A percentile compares a stretch with the other conserved stretches of the same genome.
phyloP scores from a whole-genome alignment of 1,284 basidiomycete genomes.

The Pascua sp. region DNA sequence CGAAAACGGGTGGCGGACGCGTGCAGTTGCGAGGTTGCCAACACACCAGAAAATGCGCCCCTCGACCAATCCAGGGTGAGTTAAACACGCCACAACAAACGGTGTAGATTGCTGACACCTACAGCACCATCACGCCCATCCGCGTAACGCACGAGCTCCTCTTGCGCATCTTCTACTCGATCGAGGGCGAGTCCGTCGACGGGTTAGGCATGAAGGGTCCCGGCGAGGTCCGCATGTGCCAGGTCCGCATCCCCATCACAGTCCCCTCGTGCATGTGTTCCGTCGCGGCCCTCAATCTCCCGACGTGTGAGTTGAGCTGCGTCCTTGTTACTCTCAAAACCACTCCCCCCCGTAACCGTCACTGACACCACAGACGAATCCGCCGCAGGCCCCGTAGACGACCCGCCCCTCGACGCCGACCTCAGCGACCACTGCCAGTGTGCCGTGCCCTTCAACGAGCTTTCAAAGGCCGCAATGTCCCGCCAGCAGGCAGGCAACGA shows the following conservation, averaged over 20 bases:
- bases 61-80: constrained; percentile 43
- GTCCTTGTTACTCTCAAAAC: neutral
- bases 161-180: constrained; percentile 45
- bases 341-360: neutral
- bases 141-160: constrained; percentile 41
- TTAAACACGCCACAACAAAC: neutral
- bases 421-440: too few relatives aligned
- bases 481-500: too few relatives aligned
- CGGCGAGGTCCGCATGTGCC: constrained; percentile 45
- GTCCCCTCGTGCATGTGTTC: constrained; percentile 43
- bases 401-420: too few relatives aligned
- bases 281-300: constrained; percentile 32
- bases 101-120: neutral
- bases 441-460: too few relatives aligned
- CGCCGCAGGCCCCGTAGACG: too few relatives aligned
- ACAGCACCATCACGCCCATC: constrained; percentile 42
- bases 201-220: constrained; percentile 31
- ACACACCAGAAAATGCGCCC: constrained; percentile 47
- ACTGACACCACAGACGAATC: neutral
- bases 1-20: constrained; percentile 28
- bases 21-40: constrained; percentile 41
- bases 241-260: constrained; percentile 33
- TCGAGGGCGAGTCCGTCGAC: constrained; percentile 35
- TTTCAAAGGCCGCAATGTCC: too few relatives aligned
- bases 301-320: constrained; percentile 30